Base-by-base conservation (phyloP, 2,329 filamentous ascomycete species). In the Xylariaceae sp. region DNA sequence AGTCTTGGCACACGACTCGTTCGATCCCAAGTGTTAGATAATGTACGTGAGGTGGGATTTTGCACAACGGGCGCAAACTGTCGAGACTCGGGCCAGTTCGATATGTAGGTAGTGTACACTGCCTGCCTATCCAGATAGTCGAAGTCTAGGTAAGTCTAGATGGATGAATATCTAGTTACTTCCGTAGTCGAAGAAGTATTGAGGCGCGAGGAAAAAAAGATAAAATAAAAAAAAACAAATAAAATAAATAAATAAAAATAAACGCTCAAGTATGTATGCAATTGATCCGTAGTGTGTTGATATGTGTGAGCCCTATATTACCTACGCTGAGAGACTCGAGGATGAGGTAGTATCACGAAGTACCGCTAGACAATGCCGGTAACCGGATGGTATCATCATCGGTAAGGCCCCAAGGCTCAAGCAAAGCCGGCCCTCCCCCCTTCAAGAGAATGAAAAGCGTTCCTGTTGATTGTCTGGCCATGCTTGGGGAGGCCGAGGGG, bases 61-160 rank as follows among this genome's bases (percentile, higher is more conserved):
- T 65, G 59, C 59, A 55, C 64, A 19, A 19, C 19, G 19, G 63
- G 60, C 60, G 64, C 47, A 61, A 62, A 64, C 57, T 34, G 47
- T 42, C 46, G 47, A 37, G 39, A 34, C 49, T 49, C 19, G 19
- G 19, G 2, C 19, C 19, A 19, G 19, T 19, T 19, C 19, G 19
- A 19, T 19, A 19, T 19, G 19, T 19, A 19, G 19, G 19, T 19
- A 19, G 19, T 19, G 19, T 19, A 19, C 19, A 19, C 19, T 19
- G 19, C 19, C 19, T 19, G 19, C 19, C 19, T 19, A 19, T 19
- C 19, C 19, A 19, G 19, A 2, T 19, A 2, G 19, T 19, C 19
- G 19, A 19, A 19, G 19, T 19, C 19, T 19, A 19, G 19, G 19
- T 19, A 19, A 19, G 19, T 19, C 19, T 19, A 19, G 19, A 19